Percentiles rank a stretch among this genome's conserved stretches.
Evolutionary conservation across 129 eudicot genomes (phyloP).

Genomic region (Dittrichia graveolens): DNA sequence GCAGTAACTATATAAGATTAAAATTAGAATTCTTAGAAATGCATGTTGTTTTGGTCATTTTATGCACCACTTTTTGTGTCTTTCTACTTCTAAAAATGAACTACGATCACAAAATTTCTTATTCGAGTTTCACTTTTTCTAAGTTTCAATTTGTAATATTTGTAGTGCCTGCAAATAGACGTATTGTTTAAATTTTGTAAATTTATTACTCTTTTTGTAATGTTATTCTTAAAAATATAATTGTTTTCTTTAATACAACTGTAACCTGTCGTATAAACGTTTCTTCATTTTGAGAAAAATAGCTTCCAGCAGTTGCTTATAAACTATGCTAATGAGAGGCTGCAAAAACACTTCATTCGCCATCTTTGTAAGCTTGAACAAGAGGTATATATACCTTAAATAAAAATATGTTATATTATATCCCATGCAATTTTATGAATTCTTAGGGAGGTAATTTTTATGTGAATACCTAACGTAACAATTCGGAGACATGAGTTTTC

Average conservation of each 20-base stretch:
- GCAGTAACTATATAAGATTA: no score
- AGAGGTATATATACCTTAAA: slow-evolving; percentile 47
- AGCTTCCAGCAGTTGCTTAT: slow-evolving; percentile 90
- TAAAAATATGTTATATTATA: neutral
- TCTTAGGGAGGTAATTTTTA: no score
- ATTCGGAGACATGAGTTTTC: neutral
- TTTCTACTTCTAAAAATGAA: neutral
- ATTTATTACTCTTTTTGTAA: neutral
- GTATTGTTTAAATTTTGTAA: neutral
- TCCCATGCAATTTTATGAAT: no score
- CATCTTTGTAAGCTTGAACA: slow-evolving; percentile 92
- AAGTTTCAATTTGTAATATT: neutral
- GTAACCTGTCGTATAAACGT: slow-evolving; percentile 13
- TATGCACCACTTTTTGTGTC: neutral
- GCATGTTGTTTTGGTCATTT: neutral
- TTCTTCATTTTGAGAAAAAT: slow-evolving; percentile 61
- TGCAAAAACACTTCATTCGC: slow-evolving; percentile 86
- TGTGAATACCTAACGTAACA: neutral
- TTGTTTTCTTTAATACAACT: neutral
- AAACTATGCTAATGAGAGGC: slow-evolving; percentile 95
- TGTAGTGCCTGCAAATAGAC: neutral
- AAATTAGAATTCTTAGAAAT: no score
- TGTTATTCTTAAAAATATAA: neutral
- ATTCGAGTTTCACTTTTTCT: neutral
- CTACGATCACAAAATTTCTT: neutral